These are phyloP conservation scores for Collybia mongolica DNA, from an alignment of 768 basidiomycete genomes.

Conservation along the genomic window DNA sequence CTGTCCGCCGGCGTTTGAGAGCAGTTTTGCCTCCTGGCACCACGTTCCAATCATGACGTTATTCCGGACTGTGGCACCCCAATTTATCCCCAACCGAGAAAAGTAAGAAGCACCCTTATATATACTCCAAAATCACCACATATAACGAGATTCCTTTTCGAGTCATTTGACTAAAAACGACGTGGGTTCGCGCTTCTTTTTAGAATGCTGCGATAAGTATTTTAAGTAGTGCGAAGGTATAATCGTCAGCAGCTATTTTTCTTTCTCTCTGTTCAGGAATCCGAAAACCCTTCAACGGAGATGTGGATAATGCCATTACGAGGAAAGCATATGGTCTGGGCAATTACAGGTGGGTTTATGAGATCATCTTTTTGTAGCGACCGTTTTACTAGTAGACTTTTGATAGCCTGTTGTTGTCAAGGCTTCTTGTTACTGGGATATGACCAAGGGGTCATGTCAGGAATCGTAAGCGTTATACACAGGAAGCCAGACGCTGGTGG, in stretches of 20 bases:
- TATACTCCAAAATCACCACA: no score
- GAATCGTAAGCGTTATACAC: slow-evolving; percentile 23
- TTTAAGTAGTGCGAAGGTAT: not conserved
- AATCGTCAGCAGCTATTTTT: not conserved
- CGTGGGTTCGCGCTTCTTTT: not conserved
- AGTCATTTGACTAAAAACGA: slow-evolving; percentile 9
- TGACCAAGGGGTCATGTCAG: slow-evolving; percentile 42
- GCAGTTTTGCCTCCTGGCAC: no score
- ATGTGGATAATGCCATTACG: slow-evolving; percentile 36
- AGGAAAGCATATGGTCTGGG: slow-evolving; percentile 37
- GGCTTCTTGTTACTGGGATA: slow-evolving; percentile 37
- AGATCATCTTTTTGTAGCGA: not conserved
- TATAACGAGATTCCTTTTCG: not conserved
- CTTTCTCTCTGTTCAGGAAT: no score
- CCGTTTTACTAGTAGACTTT: not conserved
- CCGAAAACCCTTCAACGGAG: not conserved
- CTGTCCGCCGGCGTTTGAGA: not conserved
- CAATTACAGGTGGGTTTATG: slow-evolving; percentile 29
- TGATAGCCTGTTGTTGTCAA: slow-evolving; percentile 36
- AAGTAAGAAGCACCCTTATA: no score
- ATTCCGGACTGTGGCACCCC: no score
- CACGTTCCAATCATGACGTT: no score
- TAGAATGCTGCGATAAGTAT: not conserved
- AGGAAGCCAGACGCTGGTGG: no score
- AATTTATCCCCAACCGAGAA: no score